These are phyloP conservation scores for Malus asiatica DNA, from an alignment of 306 rosid genomes.

Conservation along the genomic window DNA sequence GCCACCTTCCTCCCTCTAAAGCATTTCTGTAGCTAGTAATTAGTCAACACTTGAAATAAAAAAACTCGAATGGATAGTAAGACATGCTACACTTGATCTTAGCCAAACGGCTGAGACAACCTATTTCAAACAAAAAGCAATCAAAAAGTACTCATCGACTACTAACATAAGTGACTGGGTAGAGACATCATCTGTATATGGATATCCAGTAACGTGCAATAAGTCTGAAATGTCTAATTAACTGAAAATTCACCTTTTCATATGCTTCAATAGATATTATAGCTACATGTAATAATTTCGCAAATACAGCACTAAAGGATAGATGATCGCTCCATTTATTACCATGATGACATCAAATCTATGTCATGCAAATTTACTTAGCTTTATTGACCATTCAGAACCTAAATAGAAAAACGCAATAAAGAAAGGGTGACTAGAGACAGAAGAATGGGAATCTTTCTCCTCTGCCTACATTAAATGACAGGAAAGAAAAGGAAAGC, in stretches of 20 bases:
- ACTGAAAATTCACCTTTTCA: neutral
- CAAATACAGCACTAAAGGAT: neutral
- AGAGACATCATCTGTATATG: neutral
- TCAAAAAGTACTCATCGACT: neutral
- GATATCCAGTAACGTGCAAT: neutral
- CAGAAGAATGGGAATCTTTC: neutral
- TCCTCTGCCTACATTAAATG: neutral
- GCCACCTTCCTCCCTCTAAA: slow-evolving; percentile 83
- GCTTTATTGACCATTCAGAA: neutral
- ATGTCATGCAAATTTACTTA: neutral
- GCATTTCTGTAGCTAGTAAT: slow-evolving; percentile 83
- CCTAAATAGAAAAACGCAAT: neutral
- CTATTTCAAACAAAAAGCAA: neutral
- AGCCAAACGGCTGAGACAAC: neutral
- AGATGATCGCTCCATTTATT: neutral
- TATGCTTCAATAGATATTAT: neutral
- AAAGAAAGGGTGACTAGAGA: neutral
- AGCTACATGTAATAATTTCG: neutral
- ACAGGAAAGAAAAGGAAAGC: neutral
- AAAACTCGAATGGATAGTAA: neutral
- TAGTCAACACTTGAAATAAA: slow-evolving; percentile 35
- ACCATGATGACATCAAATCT: neutral
- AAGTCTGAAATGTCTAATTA: neutral
- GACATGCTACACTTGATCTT: neutral
- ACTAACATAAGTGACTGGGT: neutral